phyloP scores from a whole-genome alignment of 352 stramenopile genomes.

The Globisporangium acanthophoron region DNA sequence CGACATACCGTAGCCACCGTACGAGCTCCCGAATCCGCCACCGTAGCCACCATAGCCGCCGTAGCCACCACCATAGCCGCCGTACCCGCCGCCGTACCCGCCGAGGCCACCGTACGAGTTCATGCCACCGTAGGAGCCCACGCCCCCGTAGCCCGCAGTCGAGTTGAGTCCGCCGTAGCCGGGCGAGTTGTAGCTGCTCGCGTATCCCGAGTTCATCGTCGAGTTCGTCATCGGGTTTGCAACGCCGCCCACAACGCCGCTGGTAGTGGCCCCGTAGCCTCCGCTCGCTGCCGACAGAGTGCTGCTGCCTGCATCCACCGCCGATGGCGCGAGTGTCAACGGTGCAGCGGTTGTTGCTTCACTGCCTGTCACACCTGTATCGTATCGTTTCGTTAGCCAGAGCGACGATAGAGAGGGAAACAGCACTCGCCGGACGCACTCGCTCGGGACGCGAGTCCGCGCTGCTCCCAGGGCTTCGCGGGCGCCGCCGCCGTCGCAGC shows the following conservation, averaged over 20 bases:
- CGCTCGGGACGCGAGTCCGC: conserved; percentile 15
- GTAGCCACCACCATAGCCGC: conserved; percentile 21
- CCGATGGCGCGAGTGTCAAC: neutral
- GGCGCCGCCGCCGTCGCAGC: conserved; percentile 12
- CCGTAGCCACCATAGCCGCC: conserved; percentile 19
- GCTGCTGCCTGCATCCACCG: neutral
- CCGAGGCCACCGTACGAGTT: conserved; percentile 20
- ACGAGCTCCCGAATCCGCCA: conserved; percentile 15
- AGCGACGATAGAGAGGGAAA: neutral
- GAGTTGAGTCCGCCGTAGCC: conserved; percentile 20
- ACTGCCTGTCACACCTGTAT: neutral
- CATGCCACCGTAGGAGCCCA: conserved; percentile 27
- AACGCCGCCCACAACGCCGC: conserved; percentile 2
- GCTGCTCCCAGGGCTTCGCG: conserved; percentile 53
- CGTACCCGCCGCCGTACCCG: conserved; percentile 19
- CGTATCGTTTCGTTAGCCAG: neutral
- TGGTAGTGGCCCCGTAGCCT: conserved; percentile 4
- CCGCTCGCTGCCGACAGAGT: conserved; percentile 4
- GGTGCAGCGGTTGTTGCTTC: neutral
- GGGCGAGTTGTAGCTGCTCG: conserved; percentile 15
- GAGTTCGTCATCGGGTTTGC: conserved; percentile 10
- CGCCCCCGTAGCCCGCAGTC: conserved; percentile 6
- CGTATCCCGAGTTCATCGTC: conserved; percentile 16
- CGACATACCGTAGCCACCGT: conserved; percentile 34
- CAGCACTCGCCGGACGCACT: conserved; percentile 12